These are phyloP conservation scores for Epichloe brachyelytri DNA, from an alignment of 2,329 filamentous ascomycete genomes.

Conservation along the genomic window DNA sequence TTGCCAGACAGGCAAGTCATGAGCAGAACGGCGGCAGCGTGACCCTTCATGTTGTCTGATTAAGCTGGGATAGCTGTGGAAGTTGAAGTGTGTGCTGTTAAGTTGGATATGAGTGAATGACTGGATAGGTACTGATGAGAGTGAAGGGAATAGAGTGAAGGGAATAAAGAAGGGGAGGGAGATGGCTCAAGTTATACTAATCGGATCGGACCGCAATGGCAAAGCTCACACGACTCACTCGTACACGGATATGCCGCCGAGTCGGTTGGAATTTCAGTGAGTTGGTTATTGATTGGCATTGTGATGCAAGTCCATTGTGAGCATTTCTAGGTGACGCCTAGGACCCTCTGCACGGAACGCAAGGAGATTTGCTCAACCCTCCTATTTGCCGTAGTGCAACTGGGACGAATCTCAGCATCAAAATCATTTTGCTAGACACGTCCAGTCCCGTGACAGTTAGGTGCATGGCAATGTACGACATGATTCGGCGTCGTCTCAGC, in stretches of 20 bases:
- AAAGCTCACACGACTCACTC: too few relatives aligned
- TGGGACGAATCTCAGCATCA: not conserved
- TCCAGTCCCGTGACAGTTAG: too few relatives aligned
- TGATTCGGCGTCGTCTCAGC: not conserved
- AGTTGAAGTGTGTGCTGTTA: not conserved
- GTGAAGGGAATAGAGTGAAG: not conserved
- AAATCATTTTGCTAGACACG: too few relatives aligned
- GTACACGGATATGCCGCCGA: too few relatives aligned
- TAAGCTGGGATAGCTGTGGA: not conserved
- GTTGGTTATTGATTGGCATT: not conserved
- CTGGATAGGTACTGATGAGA: not conserved
- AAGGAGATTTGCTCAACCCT: not conserved
- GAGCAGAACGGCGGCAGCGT: slow-evolving; percentile 1
- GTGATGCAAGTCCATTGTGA: not conserved
- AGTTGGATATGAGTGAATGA: not conserved
- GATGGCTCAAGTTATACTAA: not conserved
- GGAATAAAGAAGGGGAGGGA: not conserved
- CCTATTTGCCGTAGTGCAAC: not conserved
- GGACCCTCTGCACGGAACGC: not conserved
- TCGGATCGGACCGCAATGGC: not conserved
- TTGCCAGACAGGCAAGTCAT: slow-evolving; percentile 1
- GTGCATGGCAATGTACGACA: too few relatives aligned
- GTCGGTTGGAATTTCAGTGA: too few relatives aligned
- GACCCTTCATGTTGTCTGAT: slow-evolving; percentile 1
- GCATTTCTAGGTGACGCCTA: not conserved